These are phyloP conservation scores for Petunia axillaris DNA, from an alignment of 257 asterid genomes.

Conservation along the genomic window DNA sequence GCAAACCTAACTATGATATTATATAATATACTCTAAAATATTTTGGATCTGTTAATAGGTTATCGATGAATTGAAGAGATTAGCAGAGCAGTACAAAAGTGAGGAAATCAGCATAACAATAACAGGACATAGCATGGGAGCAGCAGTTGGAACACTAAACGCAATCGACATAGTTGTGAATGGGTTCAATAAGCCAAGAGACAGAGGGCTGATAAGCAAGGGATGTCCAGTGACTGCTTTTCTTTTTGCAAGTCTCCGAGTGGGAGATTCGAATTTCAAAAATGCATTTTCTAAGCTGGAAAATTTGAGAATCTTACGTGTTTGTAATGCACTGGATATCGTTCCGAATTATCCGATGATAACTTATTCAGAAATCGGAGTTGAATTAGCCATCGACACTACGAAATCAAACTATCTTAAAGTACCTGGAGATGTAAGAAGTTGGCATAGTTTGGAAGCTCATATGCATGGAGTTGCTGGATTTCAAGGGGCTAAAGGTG, in stretches of 20 bases:
- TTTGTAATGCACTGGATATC: constrained; percentile 38
- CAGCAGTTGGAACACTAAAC: too few species aligned
- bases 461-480: constrained; percentile 52
- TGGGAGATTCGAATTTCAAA: constrained; percentile 42
- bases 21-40: too few species aligned
- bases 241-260: constrained; percentile 45
- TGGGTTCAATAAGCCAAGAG: not conserved
- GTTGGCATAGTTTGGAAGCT: constrained; percentile 58
- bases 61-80: too few species aligned
- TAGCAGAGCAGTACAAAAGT: too few species aligned
- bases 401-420: constrained; percentile 39
- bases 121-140: too few species aligned
- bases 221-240: constrained; percentile 49
- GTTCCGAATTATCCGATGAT: constrained; percentile 40
- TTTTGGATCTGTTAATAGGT: too few species aligned
- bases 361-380: constrained; percentile 35
- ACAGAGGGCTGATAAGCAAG: not conserved
- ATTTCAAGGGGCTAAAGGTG: constrained; percentile 36
- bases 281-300: constrained; percentile 23
- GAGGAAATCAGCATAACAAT: too few species aligned
- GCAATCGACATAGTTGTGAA: not conserved
- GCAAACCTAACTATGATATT: too few species aligned
- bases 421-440: constrained; percentile 13
- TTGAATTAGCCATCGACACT: constrained; percentile 36
- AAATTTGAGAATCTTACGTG: constrained; percentile 42